Conservation (phyloP, 225 moss, liverwort and hornwort species). For the Physcomitrellopsis africana region DNA sequence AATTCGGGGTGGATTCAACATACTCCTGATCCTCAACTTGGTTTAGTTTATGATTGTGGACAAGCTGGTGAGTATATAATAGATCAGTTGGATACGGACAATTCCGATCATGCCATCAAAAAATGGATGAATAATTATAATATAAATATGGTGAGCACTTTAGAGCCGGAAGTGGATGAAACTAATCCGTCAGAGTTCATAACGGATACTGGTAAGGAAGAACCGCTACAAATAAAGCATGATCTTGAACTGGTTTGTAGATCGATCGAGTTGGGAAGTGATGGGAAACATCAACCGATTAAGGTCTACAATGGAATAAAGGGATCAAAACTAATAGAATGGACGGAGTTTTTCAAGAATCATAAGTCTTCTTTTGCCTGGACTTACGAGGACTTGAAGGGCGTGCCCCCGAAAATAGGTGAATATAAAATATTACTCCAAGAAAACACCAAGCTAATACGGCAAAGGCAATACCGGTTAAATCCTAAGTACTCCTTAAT, state of each 20-base stretch:
- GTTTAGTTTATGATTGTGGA: too few relatives aligned
- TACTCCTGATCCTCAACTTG: too few relatives aligned
- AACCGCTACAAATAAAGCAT: neutral
- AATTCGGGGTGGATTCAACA: too few relatives aligned
- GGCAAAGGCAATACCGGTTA: neutral
- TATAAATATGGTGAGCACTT: neutral
- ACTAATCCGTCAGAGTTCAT: neutral
- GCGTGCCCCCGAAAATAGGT: neutral
- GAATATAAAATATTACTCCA: neutral
- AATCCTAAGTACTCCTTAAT: neutral
- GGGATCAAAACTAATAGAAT: neutral
- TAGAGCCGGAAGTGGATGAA: neutral
- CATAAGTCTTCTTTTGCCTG: neutral
- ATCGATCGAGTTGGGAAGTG: neutral
- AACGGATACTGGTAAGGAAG: neutral
- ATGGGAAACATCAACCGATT: neutral
- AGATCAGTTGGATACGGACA: neutral
- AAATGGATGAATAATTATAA: slow-evolving; percentile 10
- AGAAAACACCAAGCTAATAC: neutral
- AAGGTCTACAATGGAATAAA: neutral
- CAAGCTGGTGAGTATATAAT: neutral
- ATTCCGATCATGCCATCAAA: neutral
- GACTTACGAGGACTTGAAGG: too few relatives aligned
- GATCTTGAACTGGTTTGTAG: neutral
- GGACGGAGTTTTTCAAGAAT: neutral